Percentiles rank a stretch among this genome's conserved stretches.
phyloP scores from a whole-genome alignment of 2,329 filamentous ascomycete genomes.

The Botrytis cinerea region DNA sequence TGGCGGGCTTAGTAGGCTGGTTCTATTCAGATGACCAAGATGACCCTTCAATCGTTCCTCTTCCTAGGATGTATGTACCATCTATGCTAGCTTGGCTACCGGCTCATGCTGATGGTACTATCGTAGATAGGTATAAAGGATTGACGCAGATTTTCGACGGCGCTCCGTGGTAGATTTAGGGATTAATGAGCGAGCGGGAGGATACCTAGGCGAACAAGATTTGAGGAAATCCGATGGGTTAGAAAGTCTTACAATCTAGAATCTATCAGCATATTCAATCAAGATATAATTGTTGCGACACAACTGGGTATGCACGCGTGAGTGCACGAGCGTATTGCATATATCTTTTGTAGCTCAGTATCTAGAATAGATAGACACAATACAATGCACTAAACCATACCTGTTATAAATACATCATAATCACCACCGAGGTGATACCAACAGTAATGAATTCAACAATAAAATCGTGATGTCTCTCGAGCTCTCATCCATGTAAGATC shows the following conservation, averaged over 20 bases:
- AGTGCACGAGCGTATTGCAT: too few species aligned
- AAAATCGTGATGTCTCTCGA: not conserved
- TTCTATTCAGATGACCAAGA: not conserved
- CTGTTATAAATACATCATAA: too few species aligned
- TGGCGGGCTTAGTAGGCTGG: not conserved
- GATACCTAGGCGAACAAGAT: not conserved
- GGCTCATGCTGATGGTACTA: not conserved
- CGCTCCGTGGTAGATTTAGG: not conserved
- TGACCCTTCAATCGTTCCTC: not conserved
- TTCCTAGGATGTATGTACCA: not conserved
- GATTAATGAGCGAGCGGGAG: not conserved
- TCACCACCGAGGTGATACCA: too few species aligned
- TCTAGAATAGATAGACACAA: too few species aligned
- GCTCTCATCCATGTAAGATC: not conserved
- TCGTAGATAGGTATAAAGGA: constrained; percentile 11
- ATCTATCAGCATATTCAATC: not conserved
- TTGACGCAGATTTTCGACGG: constrained; percentile 8
- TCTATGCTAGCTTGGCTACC: not conserved
- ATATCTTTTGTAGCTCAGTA: too few species aligned
- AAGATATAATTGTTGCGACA: not conserved
- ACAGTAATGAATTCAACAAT: not conserved
- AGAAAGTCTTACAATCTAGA: not conserved
- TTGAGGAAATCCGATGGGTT: not conserved
- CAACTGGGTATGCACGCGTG: too few species aligned
- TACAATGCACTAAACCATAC: too few species aligned